A percentile compares a stretch with the other conserved stretches of the same genome.
phyloP scores from a whole-genome alignment of 78 protist species.

The Dictyostelium discoideum region DNA sequence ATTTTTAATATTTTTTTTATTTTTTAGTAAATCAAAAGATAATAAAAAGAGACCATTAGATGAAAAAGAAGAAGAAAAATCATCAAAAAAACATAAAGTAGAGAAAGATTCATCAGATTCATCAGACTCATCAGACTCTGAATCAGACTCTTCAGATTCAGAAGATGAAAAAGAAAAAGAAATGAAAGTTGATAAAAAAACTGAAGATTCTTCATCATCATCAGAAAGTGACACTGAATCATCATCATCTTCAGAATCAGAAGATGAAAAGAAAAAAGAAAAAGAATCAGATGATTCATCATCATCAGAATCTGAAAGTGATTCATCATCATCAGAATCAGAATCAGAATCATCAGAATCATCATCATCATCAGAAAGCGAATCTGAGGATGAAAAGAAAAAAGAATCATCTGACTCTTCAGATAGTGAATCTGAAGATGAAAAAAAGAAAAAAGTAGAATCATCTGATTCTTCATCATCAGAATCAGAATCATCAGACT shows the following conservation, averaged over 20 bases:
- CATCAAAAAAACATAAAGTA: background rate
- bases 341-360: background rate
- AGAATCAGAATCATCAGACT: background rate
- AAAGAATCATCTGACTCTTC: background rate
- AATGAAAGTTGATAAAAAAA: background rate
- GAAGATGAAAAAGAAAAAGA: background rate
- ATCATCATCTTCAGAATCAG: background rate
- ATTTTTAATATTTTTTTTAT: background rate
- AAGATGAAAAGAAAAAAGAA: constrained; percentile 10
- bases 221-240: background rate
- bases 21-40: background rate
- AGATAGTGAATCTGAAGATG: background rate
- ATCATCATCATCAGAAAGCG: background rate
- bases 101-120: background rate
- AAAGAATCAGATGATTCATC: background rate
- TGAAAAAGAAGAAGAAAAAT: constrained; percentile 29
- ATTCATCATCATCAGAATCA: background rate
- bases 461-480: background rate
- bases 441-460: background rate
- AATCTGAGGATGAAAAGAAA: background rate
- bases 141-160: background rate
- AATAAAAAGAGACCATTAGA: constrained; percentile 15
- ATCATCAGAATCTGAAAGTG: background rate
- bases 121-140: background rate
- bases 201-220: background rate